A percentile compares a stretch with the other conserved stretches of the same genome.
phyloP scores from a whole-genome alignment of 1,139 yeast species.

The Sugiyamaella paludigena region DNA sequence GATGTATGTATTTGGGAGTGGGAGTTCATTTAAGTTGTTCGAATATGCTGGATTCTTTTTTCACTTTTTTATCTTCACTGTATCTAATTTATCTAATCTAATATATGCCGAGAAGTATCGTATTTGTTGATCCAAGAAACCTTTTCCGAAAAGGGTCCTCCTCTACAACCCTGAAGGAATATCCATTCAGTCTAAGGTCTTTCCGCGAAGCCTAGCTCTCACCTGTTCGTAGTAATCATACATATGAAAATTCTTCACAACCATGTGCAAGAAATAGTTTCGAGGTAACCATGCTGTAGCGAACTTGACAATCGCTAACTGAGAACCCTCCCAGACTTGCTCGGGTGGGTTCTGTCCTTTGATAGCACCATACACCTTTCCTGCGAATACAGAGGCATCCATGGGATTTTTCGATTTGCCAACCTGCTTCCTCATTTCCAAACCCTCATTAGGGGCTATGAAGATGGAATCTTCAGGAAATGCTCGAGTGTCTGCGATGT shows the following conservation, averaged over 20 bases:
- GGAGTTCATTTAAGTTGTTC: no score
- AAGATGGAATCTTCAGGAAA: slow-evolving; percentile 50
- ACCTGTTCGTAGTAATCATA: slow-evolving; percentile 18
- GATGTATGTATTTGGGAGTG: no score
- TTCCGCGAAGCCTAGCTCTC: slow-evolving; percentile 7
- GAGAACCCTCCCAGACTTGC: slow-evolving; percentile 55
- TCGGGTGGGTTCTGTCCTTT: slow-evolving; percentile 45
- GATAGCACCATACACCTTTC: slow-evolving; percentile 48
- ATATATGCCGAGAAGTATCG: no score
- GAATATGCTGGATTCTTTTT: no score
- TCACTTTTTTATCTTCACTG: no score
- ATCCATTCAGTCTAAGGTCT: no score
- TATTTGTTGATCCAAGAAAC: no score
- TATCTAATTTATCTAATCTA: no score
- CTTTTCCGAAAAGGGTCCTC: no score
- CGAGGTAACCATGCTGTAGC: slow-evolving; percentile 47
- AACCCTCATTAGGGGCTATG: no score
- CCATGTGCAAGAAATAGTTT: slow-evolving; percentile 45
- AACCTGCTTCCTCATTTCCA: slow-evolving; percentile 63
- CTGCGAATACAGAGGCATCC: slow-evolving; percentile 56
- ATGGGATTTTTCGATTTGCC: slow-evolving; percentile 63
- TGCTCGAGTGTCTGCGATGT: slow-evolving; percentile 56
- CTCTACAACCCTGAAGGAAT: no score
- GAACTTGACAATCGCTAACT: slow-evolving; percentile 42
- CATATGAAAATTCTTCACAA: slow-evolving; percentile 52